Base-by-base conservation (phyloP, 2,329 filamentous ascomycete species). In the Xylaria sp. region DNA sequence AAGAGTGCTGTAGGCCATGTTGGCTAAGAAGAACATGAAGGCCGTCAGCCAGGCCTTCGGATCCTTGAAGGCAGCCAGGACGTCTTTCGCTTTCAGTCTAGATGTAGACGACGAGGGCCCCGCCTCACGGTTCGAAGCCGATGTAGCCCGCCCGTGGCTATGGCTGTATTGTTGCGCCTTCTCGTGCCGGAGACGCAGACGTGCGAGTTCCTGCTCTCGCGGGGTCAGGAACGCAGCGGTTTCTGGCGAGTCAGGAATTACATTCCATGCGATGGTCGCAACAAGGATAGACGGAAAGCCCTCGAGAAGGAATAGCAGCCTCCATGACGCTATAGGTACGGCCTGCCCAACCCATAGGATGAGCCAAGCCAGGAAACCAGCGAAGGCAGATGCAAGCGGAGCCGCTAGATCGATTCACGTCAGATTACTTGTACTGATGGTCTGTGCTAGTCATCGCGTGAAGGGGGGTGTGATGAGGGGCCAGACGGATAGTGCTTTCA, bases 1-100 rank as follows among this genome's bases (percentile, higher is more conserved):
- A 74, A 96, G 87, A 21, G 91, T 94, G 72, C 88, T 89, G 79
- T 96, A 97, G 12, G 92, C 90, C 74, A 96, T 90, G 77, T 97
- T 96, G 72, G 90, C 88, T 75, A 89, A 87, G 80, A 96, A 93
- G 81, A 96, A 92, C 86, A 96, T 96, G 69, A 86, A 77, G 0
- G 92, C 89, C 4, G 91, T 91, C 43, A 94, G 81, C 79, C 92
- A 94, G 60, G 86, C 86, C 67, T 88, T 88, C 0, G 90, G 89
- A 75, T 92, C 90, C 46, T 73, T 69, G 31, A 92, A 77, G 2
- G 86, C 85, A 63, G 84, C 78, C 14, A 86, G 72, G 42, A 91
- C 81, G 68, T 90, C 87, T 31, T 76, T 75, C 70, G 81, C 78
- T 40, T 86, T 78, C 51, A 91, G 79, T 7, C 79, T 77, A 6